Conservation (phyloP, 192 early-diverging fungal genomes). For the Coemansia sp. region DNA sequence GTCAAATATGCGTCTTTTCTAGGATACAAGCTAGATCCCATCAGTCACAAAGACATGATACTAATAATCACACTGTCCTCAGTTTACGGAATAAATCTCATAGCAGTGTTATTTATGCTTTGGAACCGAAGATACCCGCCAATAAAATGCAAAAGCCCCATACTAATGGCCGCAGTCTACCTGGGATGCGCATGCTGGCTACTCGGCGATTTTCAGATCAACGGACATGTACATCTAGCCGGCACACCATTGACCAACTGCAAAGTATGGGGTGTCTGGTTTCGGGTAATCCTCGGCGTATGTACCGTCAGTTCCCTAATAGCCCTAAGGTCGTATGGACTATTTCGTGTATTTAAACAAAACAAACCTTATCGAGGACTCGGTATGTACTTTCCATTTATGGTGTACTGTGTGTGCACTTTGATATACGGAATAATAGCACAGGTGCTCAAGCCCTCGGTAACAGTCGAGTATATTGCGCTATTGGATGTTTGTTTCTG, state of each 20-base stretch:
- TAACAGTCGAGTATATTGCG: slow-evolving; percentile 35
- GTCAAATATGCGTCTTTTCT: slow-evolving; percentile 23
- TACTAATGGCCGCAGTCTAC: slow-evolving; percentile 33
- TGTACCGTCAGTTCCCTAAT: slow-evolving; percentile 46
- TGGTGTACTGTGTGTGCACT: slow-evolving; percentile 27
- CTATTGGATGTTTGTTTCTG: slow-evolving; percentile 38
- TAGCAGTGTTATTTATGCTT: slow-evolving; percentile 39
- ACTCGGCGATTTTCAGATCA: slow-evolving; percentile 51
- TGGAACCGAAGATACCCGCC: slow-evolving; percentile 46
- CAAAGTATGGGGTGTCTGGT: slow-evolving; percentile 43
- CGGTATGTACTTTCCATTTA: slow-evolving; percentile 34
- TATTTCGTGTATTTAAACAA: slow-evolving; percentile 35
- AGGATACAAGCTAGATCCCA: slow-evolving; percentile 37
- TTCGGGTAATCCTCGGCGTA: slow-evolving; percentile 48
- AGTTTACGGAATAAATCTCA: slow-evolving; percentile 35
- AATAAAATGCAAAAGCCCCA: slow-evolving; percentile 43
- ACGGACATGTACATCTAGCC: slow-evolving; percentile 42
- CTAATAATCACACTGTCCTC: slow-evolving; percentile 29
- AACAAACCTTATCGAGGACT: slow-evolving; percentile 31
- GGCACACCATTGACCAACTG: slow-evolving; percentile 27
- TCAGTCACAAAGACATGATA: slow-evolving; percentile 28
- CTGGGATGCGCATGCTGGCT: slow-evolving; percentile 43
- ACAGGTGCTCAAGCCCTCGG: slow-evolving; percentile 19
- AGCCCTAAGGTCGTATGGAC: slow-evolving; percentile 40
- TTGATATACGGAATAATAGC: slow-evolving; percentile 36